Evolutionary conservation across 257 asterid genomes (phyloP), one percentile per base, ranked within the genome.

Genomic region (Solanum paucissectum): DNA sequence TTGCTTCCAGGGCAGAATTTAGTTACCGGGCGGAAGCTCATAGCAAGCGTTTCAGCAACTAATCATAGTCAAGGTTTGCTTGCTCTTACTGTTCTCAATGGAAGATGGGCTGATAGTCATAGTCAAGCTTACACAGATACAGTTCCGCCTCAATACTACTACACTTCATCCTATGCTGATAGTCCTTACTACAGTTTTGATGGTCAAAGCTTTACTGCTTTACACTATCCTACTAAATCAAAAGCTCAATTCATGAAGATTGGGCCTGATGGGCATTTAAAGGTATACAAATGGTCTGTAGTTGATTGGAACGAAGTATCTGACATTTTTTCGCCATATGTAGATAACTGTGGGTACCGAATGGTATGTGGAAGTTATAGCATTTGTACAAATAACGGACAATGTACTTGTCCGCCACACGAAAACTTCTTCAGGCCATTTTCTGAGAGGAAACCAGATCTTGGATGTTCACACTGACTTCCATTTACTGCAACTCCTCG

Each of bases 1-100:
- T 71, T 87, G 34, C 84, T 87, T 23, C 87, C 87, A 5, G 84
- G 87, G 27, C 75, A 87, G 73, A 82, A 5, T 16, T 33, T 83
- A 23, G 62, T 42, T 20, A 18, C 33, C 0, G 83, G 87, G 21
- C 27, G 0, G 49, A 87, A 37, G 25, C 73, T 87, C 27, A 49
- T 69, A 33, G 68, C 89, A 66, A 46, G 62, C 0, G 8, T 9
- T 44, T 81, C 87, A 8, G 73, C 10, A 32, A 6, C 83, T 29
- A 83, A 82, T 44, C 4, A 0, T n/a, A 68, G 38, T 62, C 73
- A 87, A 68, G 73, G 83, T 46, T 14, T 58, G 3, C 2, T 66
- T 68, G 3, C n/a, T 83, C 49, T 82, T 2, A 29, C 64, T 21
- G n/a, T 83, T 60, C 58, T 10, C 64, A 4, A 60, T 2, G 34